Conservation (phyloP, 208 protist genomes). For the Trichomonas tenax region DNA sequence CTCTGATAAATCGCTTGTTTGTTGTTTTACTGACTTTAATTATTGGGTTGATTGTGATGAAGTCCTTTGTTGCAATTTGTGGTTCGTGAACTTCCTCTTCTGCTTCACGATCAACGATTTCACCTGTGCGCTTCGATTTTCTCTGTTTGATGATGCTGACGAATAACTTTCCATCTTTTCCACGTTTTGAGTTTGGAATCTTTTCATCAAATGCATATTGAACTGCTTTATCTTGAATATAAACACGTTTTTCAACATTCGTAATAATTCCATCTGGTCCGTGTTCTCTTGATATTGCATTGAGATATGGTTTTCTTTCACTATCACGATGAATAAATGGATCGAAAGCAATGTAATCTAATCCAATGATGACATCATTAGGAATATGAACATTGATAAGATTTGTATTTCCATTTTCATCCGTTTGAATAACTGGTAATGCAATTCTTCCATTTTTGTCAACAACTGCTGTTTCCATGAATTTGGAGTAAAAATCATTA, state of each 20-base stretch:
- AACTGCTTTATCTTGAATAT: neutral
- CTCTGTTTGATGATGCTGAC: neutral
- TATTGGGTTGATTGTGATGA: neutral
- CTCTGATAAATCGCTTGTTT: neutral
- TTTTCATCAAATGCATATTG: neutral
- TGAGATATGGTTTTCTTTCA: neutral
- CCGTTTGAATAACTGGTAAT: neutral
- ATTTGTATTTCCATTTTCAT: neutral
- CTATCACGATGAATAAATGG: neutral
- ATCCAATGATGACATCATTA: neutral
- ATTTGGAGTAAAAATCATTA: neutral
- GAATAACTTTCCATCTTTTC: neutral
- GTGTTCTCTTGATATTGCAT: neutral
- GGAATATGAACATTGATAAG: neutral
- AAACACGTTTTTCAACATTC: neutral
- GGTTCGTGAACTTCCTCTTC: neutral
- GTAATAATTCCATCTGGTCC: neutral
- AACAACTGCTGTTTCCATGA: neutral
- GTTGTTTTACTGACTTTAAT: neutral
- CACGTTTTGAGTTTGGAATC: neutral
- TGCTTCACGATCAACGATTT: neutral
- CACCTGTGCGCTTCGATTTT: neutral
- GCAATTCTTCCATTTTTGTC: neutral
- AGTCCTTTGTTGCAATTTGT: neutral
- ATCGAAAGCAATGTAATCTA: neutral